Evolutionary conservation across 768 basidiomycete genomes (phyloP), one percentile per base, ranked within the genome.

Genomic region (Tylopilus rubrobrunneus): DNA sequence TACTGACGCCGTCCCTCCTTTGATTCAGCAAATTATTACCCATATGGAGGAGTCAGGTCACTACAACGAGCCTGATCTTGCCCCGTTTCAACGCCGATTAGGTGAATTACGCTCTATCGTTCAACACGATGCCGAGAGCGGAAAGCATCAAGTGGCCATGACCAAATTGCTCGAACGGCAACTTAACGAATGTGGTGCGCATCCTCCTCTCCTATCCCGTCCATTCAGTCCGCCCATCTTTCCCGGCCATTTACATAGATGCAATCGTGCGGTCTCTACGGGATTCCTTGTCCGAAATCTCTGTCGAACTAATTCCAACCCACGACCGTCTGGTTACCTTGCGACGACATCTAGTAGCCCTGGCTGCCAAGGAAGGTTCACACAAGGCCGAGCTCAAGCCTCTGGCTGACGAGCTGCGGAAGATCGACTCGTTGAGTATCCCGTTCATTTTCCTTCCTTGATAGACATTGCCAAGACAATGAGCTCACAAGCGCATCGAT

Each of bases 21-120:
- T 62, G 53, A 55, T 62, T 53, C 74, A 96, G 92, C 89, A 94
- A 93, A 87, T 97, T 36, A 79, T 96, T 45, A 86, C 87, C 67
- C 92, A 95, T 67, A 90, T 98, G 87, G 90, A 94, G 70, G 97
- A 99, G 68, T 93, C 92, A 1, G 88, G 88, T 7, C 86, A 92
- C 43, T 98, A 98, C 72, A 98, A 92, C 60, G 91, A 94, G 65
- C 74, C 85, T 23, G 92, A 97, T 73, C 85, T 98, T 29, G 78
- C 79, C 28, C 94, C 97, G 2, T 98, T 98, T 73, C 83, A 86
- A 52, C 78, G 80, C 58, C 85, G 97, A 54, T 72, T 98, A 48
- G 74, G 78, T 25, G 89, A 94, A 57, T 79, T 99, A 39, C 86
- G 91, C 56, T 78, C 82, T 56, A 96, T 98, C 62, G 83, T 99